Conservation (phyloP, 2,329 filamentous ascomycete genomes). For the Microdochium nivale region DNA sequence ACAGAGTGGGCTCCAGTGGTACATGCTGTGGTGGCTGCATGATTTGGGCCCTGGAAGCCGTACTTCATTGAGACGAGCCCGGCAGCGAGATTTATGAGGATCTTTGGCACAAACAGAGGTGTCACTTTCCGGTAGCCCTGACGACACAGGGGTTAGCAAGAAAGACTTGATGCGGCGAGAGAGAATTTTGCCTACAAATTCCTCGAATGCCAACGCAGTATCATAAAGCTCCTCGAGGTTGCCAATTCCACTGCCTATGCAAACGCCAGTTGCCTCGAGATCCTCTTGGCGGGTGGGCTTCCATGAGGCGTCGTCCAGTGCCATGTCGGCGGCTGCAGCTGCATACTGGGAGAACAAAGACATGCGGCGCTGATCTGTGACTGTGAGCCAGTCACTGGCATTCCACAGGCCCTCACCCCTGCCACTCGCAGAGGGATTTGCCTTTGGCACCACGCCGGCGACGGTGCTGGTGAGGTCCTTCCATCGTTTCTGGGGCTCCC, state of each 20-base stretch:
- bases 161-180: background rate
- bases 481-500: conserved; percentile 51
- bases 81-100: conserved; percentile 90
- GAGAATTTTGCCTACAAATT: conserved; percentile 46
- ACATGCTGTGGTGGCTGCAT: conserved; percentile 87
- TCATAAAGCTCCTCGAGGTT: conserved; percentile 87
- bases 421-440: conserved; percentile 24
- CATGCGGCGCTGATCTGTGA: conserved; percentile 63
- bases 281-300: conserved; percentile 50
- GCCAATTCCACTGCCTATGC: conserved; percentile 90
- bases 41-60: conserved; percentile 84
- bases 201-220: conserved; percentile 68
- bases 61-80: conserved; percentile 92
- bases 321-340: conserved; percentile 77
- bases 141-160: background rate
- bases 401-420: conserved; percentile 37
- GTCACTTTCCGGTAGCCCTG: conserved; percentile 91
- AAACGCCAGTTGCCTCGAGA: conserved; percentile 75
- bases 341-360: conserved; percentile 91
- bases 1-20: conserved; percentile 94
- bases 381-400: conserved; percentile 43
- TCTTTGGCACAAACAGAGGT: conserved; percentile 83
- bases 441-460: conserved; percentile 67
- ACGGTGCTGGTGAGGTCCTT: conserved; percentile 72
- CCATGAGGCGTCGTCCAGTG: conserved; percentile 76